Evolutionary conservation across 495 filamentous ascomycete species (phyloP).

Genomic region (Talaromyces ruber): DNA sequence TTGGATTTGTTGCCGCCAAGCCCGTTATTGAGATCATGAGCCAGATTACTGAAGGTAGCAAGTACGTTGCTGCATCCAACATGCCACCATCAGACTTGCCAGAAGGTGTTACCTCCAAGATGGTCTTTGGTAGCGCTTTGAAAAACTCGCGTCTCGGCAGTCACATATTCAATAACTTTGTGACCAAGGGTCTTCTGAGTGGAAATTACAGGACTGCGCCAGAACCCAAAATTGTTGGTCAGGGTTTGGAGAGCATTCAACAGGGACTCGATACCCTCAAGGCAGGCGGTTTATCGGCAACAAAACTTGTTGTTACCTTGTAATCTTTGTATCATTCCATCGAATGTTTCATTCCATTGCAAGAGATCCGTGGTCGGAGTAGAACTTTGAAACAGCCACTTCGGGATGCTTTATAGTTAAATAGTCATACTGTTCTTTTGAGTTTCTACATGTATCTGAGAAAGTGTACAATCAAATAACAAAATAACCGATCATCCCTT

Average conservation of each 20-base stretch:
- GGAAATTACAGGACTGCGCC: not conserved
- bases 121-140: not conserved
- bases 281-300: not conserved
- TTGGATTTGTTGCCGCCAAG: not conserved
- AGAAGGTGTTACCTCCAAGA: not conserved
- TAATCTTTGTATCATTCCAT: not conserved
- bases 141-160: not conserved
- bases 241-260: slow-evolving; percentile 2
- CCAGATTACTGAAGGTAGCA: not conserved
- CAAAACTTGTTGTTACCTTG: slow-evolving; percentile 1
- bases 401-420: too few relatives aligned
- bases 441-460: too few relatives aligned
- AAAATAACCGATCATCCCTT: too few relatives aligned
- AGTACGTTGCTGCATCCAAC: not conserved
- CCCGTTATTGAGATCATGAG: not conserved
- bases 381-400: too few relatives aligned
- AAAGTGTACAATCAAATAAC: too few relatives aligned
- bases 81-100: slow-evolving; percentile 7
- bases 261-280: not conserved
- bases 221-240: not conserved
- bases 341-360: too few relatives aligned
- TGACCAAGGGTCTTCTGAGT: not conserved
- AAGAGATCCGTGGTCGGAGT: too few relatives aligned
- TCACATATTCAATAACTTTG: not conserved
- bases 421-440: too few relatives aligned